phyloP scores from a whole-genome alignment of 2,329 filamentous ascomycete genomes.

The Claviceps purpurea region DNA sequence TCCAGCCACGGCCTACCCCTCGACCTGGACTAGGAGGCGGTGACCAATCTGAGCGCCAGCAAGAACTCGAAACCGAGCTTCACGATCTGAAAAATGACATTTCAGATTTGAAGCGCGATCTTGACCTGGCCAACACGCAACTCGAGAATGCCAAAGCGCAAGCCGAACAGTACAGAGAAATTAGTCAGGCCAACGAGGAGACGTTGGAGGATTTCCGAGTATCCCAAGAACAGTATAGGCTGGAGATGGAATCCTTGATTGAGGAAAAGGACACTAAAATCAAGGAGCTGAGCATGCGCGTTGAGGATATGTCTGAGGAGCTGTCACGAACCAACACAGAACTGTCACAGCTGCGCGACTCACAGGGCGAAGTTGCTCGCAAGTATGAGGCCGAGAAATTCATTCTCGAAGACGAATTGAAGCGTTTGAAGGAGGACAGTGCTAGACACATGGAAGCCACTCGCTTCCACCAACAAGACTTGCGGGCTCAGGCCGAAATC shows the following conservation, averaged over 20 bases:
- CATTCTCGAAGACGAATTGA: constrained; percentile 64
- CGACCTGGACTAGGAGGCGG: constrained; percentile 34
- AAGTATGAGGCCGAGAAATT: constrained; percentile 73
- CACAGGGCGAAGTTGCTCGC: constrained; percentile 60
- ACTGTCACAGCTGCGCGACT: constrained; percentile 64
- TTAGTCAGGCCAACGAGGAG: constrained; percentile 80
- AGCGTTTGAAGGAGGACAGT: constrained; percentile 69
- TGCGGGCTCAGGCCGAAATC: constrained; percentile 87
- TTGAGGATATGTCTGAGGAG: constrained; percentile 74
- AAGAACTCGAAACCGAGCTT: constrained; percentile 44
- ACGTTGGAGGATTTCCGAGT: constrained; percentile 66
- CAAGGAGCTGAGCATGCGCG: constrained; percentile 65
- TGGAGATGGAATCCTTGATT: constrained; percentile 67
- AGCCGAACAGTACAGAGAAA: constrained; percentile 75
- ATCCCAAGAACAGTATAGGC: constrained; percentile 74
- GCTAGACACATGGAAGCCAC: constrained; percentile 68
- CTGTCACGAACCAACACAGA: constrained; percentile 71
- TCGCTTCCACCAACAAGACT: constrained; percentile 77
- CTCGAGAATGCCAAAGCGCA: constrained; percentile 70
- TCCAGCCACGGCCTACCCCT: constrained; percentile 67
- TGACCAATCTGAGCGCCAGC: constrained; percentile 32
- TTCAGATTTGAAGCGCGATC: constrained; percentile 72
- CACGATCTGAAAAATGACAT: constrained; percentile 77
- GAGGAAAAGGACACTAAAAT: constrained; percentile 69
- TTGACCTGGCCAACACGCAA: constrained; percentile 69